Conservation (phyloP, 768 basidiomycete species). For the Rhizopogon rudus region DNA sequence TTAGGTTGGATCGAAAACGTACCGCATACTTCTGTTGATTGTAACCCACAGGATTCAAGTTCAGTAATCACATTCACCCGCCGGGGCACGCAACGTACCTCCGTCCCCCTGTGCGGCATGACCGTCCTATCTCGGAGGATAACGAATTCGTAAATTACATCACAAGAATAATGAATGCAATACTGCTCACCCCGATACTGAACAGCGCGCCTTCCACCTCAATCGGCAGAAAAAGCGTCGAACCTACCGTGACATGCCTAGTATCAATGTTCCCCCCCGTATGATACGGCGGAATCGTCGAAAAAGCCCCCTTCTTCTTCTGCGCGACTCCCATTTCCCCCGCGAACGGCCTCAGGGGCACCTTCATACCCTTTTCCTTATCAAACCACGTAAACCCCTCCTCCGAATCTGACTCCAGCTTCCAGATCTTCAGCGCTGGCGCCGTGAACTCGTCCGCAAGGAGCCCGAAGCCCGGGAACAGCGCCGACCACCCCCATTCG, state of each 20-base stretch:
- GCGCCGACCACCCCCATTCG: constrained; percentile 59
- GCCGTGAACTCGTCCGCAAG: constrained; percentile 50
- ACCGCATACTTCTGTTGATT: constrained; percentile 53
- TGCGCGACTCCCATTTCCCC: constrained; percentile 64
- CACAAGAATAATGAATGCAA: background rate
- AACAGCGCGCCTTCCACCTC: constrained; percentile 58
- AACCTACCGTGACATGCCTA: constrained; percentile 45
- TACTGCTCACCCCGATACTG: constrained; percentile 47
- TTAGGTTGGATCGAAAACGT: constrained; percentile 12
- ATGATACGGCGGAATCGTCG: constrained; percentile 57
- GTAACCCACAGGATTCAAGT: background rate
- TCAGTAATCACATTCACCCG: too few relatives aligned
- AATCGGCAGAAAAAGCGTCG: constrained; percentile 54
- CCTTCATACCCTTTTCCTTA: constrained; percentile 39
- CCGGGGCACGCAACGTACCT: constrained; percentile 31
- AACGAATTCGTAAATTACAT: background rate
- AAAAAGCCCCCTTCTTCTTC: constrained; percentile 44
- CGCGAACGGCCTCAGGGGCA: constrained; percentile 53
- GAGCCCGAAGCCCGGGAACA: constrained; percentile 57
- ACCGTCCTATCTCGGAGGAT: constrained; percentile 40
- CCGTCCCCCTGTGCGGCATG: constrained; percentile 67
- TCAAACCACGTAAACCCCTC: constrained; percentile 48
- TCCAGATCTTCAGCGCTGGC: constrained; percentile 52
- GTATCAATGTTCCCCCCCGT: constrained; percentile 67
- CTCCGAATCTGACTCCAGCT: constrained; percentile 28